A percentile compares a stretch with the other conserved stretches of the same genome.
Evolutionary conservation across 805 yeast genomes (phyloP).

Genomic region (Citeromyces matritensis): DNA sequence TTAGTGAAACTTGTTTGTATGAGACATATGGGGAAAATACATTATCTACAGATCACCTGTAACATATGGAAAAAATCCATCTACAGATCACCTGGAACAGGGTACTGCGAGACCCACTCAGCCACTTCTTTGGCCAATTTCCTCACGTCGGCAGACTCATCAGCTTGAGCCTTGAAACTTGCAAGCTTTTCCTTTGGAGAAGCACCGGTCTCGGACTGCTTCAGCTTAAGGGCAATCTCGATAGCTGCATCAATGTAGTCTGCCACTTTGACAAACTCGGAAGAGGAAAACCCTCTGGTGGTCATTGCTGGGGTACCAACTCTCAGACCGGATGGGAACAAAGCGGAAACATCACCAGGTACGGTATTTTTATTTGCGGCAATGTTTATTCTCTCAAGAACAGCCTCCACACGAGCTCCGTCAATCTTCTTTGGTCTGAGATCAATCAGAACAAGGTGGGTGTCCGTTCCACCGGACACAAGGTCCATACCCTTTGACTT

Average conservation of each 20-base stretch:
- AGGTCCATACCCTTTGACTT: conserved; percentile 50
- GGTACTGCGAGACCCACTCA: conserved; percentile 59
- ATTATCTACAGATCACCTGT: too few relatives aligned
- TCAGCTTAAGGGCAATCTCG: conserved; percentile 46
- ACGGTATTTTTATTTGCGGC: conserved; percentile 94
- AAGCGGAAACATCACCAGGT: conserved; percentile 92
- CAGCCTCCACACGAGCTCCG: conserved; percentile 91
- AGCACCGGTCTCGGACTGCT: conserved; percentile 40
- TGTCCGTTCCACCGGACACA: conserved; percentile 90
- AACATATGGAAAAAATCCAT: too few relatives aligned
- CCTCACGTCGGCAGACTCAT: conserved; percentile 44
- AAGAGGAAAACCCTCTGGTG: conserved; percentile 75
- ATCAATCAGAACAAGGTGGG: conserved; percentile 80
- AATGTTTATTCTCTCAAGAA: conserved; percentile 79
- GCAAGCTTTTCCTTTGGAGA: conserved; percentile 46
- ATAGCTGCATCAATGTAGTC: conserved; percentile 71
- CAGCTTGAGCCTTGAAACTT: conserved; percentile 59
- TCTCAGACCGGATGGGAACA: conserved; percentile 92
- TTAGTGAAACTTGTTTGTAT: too few relatives aligned
- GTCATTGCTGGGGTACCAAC: conserved; percentile 99
- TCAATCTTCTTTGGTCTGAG: conserved; percentile 70
- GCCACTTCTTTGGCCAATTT: conserved; percentile 50
- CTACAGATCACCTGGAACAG: conserved; percentile 74
- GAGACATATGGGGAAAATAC: too few relatives aligned
- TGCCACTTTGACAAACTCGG: conserved; percentile 72